Base-by-base conservation (phyloP, 2,329 filamentous ascomycete species). In the Colletotrichum karsti region DNA sequence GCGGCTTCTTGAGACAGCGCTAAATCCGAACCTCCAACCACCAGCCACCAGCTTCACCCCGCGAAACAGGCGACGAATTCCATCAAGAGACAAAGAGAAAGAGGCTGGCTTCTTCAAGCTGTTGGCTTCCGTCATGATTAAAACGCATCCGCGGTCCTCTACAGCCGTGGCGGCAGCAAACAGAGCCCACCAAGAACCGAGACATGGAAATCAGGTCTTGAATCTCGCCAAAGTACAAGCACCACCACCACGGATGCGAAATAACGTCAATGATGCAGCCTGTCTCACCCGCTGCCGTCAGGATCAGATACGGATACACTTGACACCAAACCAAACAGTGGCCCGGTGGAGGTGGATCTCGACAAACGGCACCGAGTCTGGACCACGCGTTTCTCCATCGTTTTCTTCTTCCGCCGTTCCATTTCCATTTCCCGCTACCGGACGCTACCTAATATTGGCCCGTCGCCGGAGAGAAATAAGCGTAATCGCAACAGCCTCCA, bases 401-500 rank as follows among this genome's bases (percentile, higher is more conserved):
- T 39, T 46, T 63, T 22, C 41, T 35, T 10, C 20, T 13, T 22
- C 24, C n/a, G 35, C 33, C 30, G 20, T 55, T 37, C 30, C 20
- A 26, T 8, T 35, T 20, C 48, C 10, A 26, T 4, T 10, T 37
- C 33, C 7, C 26, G 20, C 50, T 37, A 53, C 28, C 22, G 12
- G 35, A 41, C 18, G 39, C 13, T 37, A 33, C 9, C 22, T n/a
- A 18, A 3, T 46, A 22, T 24, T 46, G 24, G 42, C 42, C 42
- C 28, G 20, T n/a, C 15, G 13, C 20, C 20, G 35, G 13, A 41
- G 51, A 12, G 24, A 50, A 56, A 63, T 50, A 28, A 37, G 28
- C 55, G 55, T 48, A 46, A 33, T 18, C 28, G 22, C 35, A 41
- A 42, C 33, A 63, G 58, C 58, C 42, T 63, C 63, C 50, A 63